These are phyloP conservation scores for Lojkania enalia DNA, from an alignment of 2,329 filamentous ascomycete genomes.

Conservation along the genomic window DNA sequence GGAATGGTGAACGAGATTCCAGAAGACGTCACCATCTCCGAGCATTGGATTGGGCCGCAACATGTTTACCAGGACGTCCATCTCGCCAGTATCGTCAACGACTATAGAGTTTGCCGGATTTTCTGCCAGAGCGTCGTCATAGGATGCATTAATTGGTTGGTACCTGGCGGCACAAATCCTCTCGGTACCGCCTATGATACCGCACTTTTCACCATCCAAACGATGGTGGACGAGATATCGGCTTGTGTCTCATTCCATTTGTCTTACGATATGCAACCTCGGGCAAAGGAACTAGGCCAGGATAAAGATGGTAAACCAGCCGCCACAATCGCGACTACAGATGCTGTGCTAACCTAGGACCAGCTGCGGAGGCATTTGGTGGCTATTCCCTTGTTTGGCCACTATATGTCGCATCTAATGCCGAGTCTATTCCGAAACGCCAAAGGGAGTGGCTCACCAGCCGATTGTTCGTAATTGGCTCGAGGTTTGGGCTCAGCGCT, in stretches of 20 bases:
- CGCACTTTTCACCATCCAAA: slow-evolving; percentile 36
- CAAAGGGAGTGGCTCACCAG: slow-evolving; percentile 45
- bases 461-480: slow-evolving; percentile 42
- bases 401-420: slow-evolving; percentile 44
- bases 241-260: slow-evolving; percentile 47
- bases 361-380: slow-evolving; percentile 45
- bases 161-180: slow-evolving; percentile 12
- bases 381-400: slow-evolving; percentile 48
- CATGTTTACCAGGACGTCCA: slow-evolving; percentile 46
- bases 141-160: slow-evolving; percentile 38
- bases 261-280: slow-evolving; percentile 41
- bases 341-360: not conserved
- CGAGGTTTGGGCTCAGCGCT: slow-evolving; percentile 40
- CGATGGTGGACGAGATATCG: slow-evolving; percentile 46
- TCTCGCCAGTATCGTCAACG: slow-evolving; percentile 46
- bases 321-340: not conserved
- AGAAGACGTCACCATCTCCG: slow-evolving; percentile 33
- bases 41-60: slow-evolving; percentile 44
- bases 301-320: slow-evolving; percentile 37
- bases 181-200: slow-evolving; percentile 17
- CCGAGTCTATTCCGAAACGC: slow-evolving; percentile 39
- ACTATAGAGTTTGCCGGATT: slow-evolving; percentile 47
- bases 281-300: slow-evolving; percentile 37
- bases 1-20: slow-evolving; percentile 31
- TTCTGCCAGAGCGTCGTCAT: slow-evolving; percentile 46